Percentiles rank a stretch among this genome's conserved stretches.
Conservation (phyloP, 257 asterid species). For the Anisodus acutangulus region DNA sequence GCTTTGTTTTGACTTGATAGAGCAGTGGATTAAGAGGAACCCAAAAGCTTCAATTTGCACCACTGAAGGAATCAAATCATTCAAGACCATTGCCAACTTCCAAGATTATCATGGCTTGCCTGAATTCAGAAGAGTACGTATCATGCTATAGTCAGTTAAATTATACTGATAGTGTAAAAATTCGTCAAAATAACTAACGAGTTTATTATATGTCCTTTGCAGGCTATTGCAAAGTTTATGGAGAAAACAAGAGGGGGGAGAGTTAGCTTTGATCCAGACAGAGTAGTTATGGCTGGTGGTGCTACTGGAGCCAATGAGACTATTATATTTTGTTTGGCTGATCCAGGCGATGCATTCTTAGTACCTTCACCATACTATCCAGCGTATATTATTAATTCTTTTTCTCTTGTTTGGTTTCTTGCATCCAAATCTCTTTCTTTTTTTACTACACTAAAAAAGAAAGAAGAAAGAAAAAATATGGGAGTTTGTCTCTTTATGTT, state of each 20-base stretch:
- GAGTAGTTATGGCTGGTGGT: slow-evolving; percentile 84
- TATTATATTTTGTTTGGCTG: slow-evolving; percentile 70
- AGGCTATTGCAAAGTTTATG: slow-evolving; percentile 85
- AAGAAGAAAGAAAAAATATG: neutral
- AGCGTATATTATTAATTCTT: slow-evolving; percentile 50
- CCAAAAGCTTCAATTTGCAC: slow-evolving; percentile 76
- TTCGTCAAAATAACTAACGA: too few species aligned
- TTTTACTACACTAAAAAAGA: neutral
- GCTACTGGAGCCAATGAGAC: slow-evolving; percentile 86
- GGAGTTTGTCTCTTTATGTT: neutral
- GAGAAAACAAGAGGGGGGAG: slow-evolving; percentile 61
- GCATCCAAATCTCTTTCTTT: too few species aligned
- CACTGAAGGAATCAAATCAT: slow-evolving; percentile 56
- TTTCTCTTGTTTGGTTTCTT: neutral
- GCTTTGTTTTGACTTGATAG: slow-evolving; percentile 61
- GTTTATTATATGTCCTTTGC: neutral
- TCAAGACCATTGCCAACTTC: slow-evolving; percentile 59
- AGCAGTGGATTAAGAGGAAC: slow-evolving; percentile 67
- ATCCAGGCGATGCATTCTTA: slow-evolving; percentile 73
- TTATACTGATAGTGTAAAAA: neutral
- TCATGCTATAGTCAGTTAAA: neutral
- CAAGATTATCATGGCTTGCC: slow-evolving; percentile 92
- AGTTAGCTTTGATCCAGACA: slow-evolving; percentile 65
- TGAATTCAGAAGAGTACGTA: slow-evolving; percentile 57
- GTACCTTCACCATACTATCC: slow-evolving; percentile 89